Base-by-base conservation (phyloP, 305 asterid species). In the Caryopteris hybrid region DNA sequence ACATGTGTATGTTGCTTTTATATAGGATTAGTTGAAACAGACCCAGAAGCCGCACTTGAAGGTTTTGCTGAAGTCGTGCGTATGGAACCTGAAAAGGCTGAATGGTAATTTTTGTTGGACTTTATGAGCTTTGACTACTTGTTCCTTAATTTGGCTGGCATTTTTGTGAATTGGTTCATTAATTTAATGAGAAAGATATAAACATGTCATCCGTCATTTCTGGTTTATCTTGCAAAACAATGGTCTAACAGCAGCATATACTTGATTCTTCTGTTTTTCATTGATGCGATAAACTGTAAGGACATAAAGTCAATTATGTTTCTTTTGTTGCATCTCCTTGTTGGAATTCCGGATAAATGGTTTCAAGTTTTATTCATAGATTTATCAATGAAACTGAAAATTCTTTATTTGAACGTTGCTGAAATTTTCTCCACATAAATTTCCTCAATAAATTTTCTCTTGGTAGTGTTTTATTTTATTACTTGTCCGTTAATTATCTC, bases 41-140 rank as follows among this genome's bases (percentile, higher is more conserved):
- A 88, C 54, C 97, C 99, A 2, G 90, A 87, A 83, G 96, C 83
- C 47, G 99, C 99, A 20, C 96, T 94, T 60, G 95, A 85, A 79
- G 97, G 96, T 38, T 94, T 94, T 74, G 80, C 90, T 9, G 96
- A 94, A 83, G 99, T 91, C 41, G 96, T 94, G 75, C 76, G 68
- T 17, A 94, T 91, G 99, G 99, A 94, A 75, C 97, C 96, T 12
- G 96, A 84, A 53, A 94, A 91, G 77, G 97, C 97, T 67, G 97
- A 94, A 59, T 91, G 99, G 99, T 91, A 72, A 82, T 79, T 61
- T 27, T 13, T 70, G 11, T 46, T 46, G 54, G 57, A 51, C 51
- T 66, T 66, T 16, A 31, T 31, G 22, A 45, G 14, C 36, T 34
- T 12, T 16, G 4, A 18, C 25, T 64, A 7, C 13, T 76, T 65